Evolutionary conservation across 1,139 yeast species (phyloP), one percentile per base, ranked within the genome.

Genomic region (Yamadazyma sp.): DNA sequence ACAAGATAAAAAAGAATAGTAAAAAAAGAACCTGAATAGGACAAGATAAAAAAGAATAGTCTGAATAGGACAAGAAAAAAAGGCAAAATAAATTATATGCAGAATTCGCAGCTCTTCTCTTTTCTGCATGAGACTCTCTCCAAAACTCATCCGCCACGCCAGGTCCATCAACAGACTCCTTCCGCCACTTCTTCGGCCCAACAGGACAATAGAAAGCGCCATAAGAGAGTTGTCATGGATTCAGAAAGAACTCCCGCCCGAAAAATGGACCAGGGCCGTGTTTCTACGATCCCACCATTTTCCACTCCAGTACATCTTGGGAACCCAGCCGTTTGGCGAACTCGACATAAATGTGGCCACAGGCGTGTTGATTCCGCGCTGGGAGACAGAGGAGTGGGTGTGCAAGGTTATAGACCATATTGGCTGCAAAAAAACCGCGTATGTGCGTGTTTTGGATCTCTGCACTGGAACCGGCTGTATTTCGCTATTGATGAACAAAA

Each of bases 311-410:
- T 89, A 92, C 56, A 76, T 92, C 7, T 64, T 92, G 16, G 89
- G 90, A 1, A 63, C 80, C 1, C 97, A 90, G 61, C 97, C 97
- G 1, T 92, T 92, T 64, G 96, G 95, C 0, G 47, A 59, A 0
- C 57, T 90, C 35, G 78, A 76, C 15, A 70, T 92, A 3, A 46
- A 53, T 23, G 87, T 96, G 52, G 52, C 61, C 18, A 68, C 67
- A 1, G 80, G 81, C 0, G 97, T 88, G 2, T 63, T 92, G 43
- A 89, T 92, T 31, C 98, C 98, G 0, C 63, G 98, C 35, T 82
- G 95, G 86, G 98, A 92, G 54, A 92, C 98, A 0, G 97, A 92
- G 55, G 96, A 88, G 52, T 90, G 97, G 97, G 69, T 76, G 6
- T 26, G 62, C 23, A 26, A 53, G 7, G 32, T 78, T 12, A 38